phyloP scores from a whole-genome alignment of 441 rosid genomes.

The Pelargonium cotyledonis region DNA sequence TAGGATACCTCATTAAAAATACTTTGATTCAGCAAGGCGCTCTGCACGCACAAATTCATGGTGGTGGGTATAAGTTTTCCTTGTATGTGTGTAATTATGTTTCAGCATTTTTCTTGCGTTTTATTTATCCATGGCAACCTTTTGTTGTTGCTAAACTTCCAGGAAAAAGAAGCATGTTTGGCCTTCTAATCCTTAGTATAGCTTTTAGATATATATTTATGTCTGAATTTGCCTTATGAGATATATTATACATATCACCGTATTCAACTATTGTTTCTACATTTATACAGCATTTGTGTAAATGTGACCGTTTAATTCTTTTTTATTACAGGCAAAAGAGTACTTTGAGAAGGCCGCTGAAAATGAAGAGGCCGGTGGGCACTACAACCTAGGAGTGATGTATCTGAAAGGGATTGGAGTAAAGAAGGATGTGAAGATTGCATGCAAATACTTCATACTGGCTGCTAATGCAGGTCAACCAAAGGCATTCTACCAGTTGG shows the following conservation, averaged over 20 bases:
- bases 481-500: conserved; percentile 97
- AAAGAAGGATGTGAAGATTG: conserved; percentile 74
- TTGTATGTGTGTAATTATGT: too few relatives aligned
- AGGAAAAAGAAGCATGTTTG: not conserved
- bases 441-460: conserved; percentile 54
- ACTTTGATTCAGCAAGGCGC: too few relatives aligned
- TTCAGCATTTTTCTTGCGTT: not conserved
- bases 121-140: not conserved
- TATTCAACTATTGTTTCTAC: not conserved
- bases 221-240: not conserved
- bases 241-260: too few relatives aligned
- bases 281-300: not conserved
- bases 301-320: not conserved
- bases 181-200: not conserved
- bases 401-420: conserved; percentile 87
- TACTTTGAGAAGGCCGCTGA: conserved; percentile 90
- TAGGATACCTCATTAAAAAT: too few relatives aligned
- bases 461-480: conserved; percentile 98
- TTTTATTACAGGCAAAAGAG: conserved; percentile 68
- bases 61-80: too few relatives aligned
- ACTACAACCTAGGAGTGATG: conserved; percentile 92
- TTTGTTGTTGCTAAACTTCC: not conserved
- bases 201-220: not conserved
- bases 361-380: conserved; percentile 75
- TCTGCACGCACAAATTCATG: too few relatives aligned